Evolutionary conservation across 2,329 filamentous ascomycete genomes (phyloP).

Genomic region (Penicillium sp.): DNA sequence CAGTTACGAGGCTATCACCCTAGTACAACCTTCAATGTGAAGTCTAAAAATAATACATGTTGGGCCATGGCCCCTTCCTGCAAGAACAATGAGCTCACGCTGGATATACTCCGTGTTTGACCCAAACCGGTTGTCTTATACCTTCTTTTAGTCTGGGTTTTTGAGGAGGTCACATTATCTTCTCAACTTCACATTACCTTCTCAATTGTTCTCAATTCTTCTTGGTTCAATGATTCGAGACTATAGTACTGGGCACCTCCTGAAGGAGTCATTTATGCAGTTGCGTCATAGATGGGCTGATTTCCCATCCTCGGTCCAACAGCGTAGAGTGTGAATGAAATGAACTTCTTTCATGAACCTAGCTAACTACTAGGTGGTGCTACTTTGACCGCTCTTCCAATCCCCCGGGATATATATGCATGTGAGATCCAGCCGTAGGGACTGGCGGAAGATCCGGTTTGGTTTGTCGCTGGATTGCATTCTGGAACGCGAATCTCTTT

Average conservation of each 20-base stretch:
- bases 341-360: not conserved
- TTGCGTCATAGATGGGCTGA: not conserved
- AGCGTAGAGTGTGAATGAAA: not conserved
- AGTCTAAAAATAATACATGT: slow-evolving; percentile 10
- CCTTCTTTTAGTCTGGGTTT: not conserved
- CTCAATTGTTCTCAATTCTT: not conserved
- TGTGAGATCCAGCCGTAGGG: slow-evolving; percentile 8
- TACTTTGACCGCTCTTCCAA: not conserved
- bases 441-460: slow-evolving; percentile 9
- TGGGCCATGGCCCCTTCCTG: not conserved
- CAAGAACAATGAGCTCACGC: not conserved
- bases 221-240: not conserved
- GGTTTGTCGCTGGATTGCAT: slow-evolving; percentile 1
- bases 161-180: not conserved
- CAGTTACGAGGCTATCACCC: not conserved
- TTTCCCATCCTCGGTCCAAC: not conserved
- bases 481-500: not conserved
- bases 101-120: slow-evolving; percentile 7
- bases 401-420: not conserved
- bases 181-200: not conserved
- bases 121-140: not conserved
- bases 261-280: not conserved
- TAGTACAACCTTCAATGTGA: not conserved
- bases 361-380: slow-evolving; percentile 13
- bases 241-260: not conserved